Conservation (phyloP, 306 rosid genomes). For the Rosa chinensis region DNA sequence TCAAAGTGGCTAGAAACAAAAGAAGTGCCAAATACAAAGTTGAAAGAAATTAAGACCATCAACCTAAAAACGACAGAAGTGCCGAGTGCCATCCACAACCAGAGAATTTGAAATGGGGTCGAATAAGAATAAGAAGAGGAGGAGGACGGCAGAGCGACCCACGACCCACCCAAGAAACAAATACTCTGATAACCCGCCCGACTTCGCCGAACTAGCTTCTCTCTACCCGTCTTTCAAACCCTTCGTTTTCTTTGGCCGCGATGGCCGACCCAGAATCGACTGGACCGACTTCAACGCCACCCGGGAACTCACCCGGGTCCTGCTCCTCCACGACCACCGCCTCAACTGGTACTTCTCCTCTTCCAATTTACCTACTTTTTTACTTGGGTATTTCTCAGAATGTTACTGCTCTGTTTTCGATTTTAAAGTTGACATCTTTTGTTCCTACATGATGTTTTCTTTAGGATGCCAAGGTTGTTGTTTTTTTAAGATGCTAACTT, state of each 20-base stretch:
- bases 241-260: constrained; percentile 37
- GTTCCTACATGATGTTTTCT: background rate
- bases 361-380: background rate
- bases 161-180: constrained; percentile 65
- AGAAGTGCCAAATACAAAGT: no score
- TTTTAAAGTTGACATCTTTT: background rate
- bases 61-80: no score
- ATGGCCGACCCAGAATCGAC: constrained; percentile 48
- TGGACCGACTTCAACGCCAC: constrained; percentile 91
- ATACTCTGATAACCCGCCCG: constrained; percentile 74
- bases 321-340: constrained; percentile 50
- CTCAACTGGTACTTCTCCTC: constrained; percentile 38
- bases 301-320: constrained; percentile 64
- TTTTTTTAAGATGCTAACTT: background rate
- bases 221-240: constrained; percentile 70
- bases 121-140: constrained; percentile 48
- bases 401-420: background rate
- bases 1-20: no score
- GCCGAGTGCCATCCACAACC: background rate
- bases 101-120: constrained; percentile 16
- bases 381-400: background rate
- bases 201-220: constrained; percentile 69
- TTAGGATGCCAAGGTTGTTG: background rate
- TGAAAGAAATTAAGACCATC: no score
- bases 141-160: constrained; percentile 36